phyloP scores from a whole-genome alignment of 768 basidiomycete genomes.

The Trametopsis cervina region DNA sequence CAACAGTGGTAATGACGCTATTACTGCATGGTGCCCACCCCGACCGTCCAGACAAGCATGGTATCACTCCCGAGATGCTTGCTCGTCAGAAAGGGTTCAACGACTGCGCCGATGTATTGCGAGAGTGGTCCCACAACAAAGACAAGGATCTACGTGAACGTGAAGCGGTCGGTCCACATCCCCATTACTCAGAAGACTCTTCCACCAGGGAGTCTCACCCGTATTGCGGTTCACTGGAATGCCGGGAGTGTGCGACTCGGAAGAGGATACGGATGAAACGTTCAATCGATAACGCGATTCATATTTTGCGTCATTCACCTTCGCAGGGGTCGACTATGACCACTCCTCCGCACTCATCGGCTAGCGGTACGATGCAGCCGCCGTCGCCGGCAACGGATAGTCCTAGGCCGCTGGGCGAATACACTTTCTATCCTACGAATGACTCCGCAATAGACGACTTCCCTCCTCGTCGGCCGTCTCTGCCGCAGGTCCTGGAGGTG shows the following conservation, averaged over 20 bases:
- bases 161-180: slow-evolving; percentile 21
- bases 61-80: slow-evolving; percentile 78
- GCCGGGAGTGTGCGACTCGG: slow-evolving; percentile 15
- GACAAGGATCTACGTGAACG: slow-evolving; percentile 56
- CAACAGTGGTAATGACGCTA: slow-evolving; percentile 66
- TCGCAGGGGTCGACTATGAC: slow-evolving; percentile 21
- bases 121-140: slow-evolving; percentile 58
- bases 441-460: slow-evolving; percentile 23
- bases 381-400: slow-evolving; percentile 27
- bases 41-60: slow-evolving; percentile 83
- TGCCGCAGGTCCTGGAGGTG: slow-evolving; percentile 43
- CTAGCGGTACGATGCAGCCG: slow-evolving; percentile 14
- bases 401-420: slow-evolving; percentile 40
- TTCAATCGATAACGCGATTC: slow-evolving; percentile 66
- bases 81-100: slow-evolving; percentile 77
- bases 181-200: slow-evolving; percentile 12
- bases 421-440: slow-evolving; percentile 35
- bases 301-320: slow-evolving; percentile 34
- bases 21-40: slow-evolving; percentile 82
- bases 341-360: slow-evolving; percentile 13
- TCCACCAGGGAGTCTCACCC: slow-evolving; percentile 8
- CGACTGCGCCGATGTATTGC: slow-evolving; percentile 68
- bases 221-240: slow-evolving; percentile 11
- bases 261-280: slow-evolving; percentile 63
- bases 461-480: slow-evolving; percentile 52